Base-by-base conservation (phyloP, 2,329 filamentous ascomycete genomes). In the Fusarium torulosum region DNA sequence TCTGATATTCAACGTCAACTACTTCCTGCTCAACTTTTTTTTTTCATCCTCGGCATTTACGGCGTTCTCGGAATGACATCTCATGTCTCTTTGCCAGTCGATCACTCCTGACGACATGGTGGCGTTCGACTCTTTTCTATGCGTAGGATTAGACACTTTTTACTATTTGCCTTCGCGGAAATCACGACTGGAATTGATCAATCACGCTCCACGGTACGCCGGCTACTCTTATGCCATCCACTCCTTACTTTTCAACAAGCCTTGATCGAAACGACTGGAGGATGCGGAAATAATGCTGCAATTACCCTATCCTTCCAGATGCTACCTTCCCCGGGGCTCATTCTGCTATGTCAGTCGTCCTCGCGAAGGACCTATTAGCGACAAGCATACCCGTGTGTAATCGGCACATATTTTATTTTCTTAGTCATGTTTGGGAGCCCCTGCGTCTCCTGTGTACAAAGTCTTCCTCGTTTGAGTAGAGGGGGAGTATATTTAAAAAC, bases 51-150 rank as follows among this genome's bases (percentile, higher is more conserved):
- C 69, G 77, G 79, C 80, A 82, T 82, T 77, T 67, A 76, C 70
- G 80, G 80, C 80, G 80, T 82, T 81, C 71, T 74, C 65, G 75
- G 78, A 74, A 79, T 75, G 75, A 77, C 66, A 78, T 75, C 74
- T 79, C 73, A 75, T 77, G 77, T 74, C 73, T 75, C 74, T 75
- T 75, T 74, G 73, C 75, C 74, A 71, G 72, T 75, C 75, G 71
- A 67, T 59, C 64, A 59, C 59, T 49, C 64, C 69, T 70, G 72
- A 76, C 72, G 76, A 76, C 71, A 71, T 74, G 72, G 74, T 73
- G 78, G 78, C 78, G 77, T 80, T 76, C 66, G 71, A 74, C 64
- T 75, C 67, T 76, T 74, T 72, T 72, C 65, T 75, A 56, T 77
- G 76, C 78, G 78, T 78, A 79, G 75, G 77, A 76, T 73, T 76